Evolutionary conservation across 495 filamentous ascomycete species (phyloP).

Genomic region (Opeltia flavorubescens): DNA sequence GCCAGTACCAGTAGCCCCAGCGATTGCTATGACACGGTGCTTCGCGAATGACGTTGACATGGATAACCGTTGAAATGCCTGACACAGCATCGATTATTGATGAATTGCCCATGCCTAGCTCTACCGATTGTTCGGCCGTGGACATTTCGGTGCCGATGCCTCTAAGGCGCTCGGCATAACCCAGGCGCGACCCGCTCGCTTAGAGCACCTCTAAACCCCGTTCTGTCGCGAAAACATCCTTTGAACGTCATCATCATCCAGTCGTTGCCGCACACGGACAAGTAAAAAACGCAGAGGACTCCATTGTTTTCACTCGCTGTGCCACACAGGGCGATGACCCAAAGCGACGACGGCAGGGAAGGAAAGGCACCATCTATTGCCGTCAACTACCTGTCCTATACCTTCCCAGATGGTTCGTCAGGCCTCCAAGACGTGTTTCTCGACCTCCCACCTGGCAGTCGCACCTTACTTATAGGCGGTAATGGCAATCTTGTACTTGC

Average conservation of each 20-base stretch:
- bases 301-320: no score
- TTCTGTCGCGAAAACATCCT: no score
- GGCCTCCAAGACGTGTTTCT: constrained; percentile 61
- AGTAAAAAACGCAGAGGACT: no score
- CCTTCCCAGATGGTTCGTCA: constrained; percentile 64
- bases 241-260: no score
- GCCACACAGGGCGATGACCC: constrained; percentile 5
- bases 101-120: no score
- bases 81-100: constrained; percentile 7
- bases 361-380: constrained; percentile 40
- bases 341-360: constrained; percentile 1
- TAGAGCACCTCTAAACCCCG: no score
- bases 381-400: constrained; percentile 69
- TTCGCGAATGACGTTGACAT: constrained; percentile 1
- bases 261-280: no score
- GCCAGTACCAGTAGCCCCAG: constrained; percentile 90
- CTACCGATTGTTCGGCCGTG: no score
- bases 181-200: no score
- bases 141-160: no score
- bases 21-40: constrained; percentile 60
- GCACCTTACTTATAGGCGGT: constrained; percentile 88
- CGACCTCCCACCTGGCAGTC: constrained; percentile 62
- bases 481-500: constrained; percentile 11
- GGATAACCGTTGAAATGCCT: not conserved
- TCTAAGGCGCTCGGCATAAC: no score